phyloP scores from a whole-genome alignment of 805 yeast genomes.

The Starmerella vaccinii region DNA sequence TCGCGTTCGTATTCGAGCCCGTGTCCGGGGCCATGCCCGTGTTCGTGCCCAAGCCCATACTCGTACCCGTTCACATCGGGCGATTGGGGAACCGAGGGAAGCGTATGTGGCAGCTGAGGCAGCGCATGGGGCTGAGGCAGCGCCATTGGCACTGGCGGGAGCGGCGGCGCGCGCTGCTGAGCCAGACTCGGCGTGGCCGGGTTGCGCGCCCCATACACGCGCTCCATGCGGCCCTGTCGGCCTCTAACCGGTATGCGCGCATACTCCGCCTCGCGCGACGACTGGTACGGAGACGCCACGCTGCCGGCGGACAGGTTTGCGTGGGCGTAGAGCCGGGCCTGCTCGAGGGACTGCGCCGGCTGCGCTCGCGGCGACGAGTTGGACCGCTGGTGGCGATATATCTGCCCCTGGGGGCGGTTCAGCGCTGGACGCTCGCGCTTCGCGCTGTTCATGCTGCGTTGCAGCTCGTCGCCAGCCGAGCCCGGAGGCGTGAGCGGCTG shows the following conservation, averaged over 20 bases:
- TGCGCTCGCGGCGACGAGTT: background rate
- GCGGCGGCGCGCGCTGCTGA: background rate
- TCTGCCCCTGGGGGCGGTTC: background rate
- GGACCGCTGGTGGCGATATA: background rate
- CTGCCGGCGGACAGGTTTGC: background rate
- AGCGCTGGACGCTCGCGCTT: background rate
- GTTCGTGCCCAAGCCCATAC: no score
- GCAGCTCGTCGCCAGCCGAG: background rate
- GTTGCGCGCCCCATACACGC: background rate
- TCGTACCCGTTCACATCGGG: no score
- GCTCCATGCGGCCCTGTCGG: constrained; percentile 1
- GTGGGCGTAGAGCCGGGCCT: background rate
- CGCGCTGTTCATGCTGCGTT: background rate
- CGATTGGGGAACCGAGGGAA: background rate
- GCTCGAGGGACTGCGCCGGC: background rate
- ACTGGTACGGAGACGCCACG: background rate
- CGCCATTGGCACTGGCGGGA: background rate
- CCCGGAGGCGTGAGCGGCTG: background rate
- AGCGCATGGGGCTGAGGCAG: background rate
- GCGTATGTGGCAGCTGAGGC: background rate
- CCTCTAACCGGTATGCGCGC: background rate
- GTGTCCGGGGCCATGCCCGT: no score
- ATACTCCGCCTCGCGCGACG: constrained; percentile 5
- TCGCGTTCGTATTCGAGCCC: no score
- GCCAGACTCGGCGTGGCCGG: background rate